These are phyloP conservation scores for Talaromyces sp. DNA, from an alignment of 2,329 filamentous ascomycete species.

Conservation along the genomic window DNA sequence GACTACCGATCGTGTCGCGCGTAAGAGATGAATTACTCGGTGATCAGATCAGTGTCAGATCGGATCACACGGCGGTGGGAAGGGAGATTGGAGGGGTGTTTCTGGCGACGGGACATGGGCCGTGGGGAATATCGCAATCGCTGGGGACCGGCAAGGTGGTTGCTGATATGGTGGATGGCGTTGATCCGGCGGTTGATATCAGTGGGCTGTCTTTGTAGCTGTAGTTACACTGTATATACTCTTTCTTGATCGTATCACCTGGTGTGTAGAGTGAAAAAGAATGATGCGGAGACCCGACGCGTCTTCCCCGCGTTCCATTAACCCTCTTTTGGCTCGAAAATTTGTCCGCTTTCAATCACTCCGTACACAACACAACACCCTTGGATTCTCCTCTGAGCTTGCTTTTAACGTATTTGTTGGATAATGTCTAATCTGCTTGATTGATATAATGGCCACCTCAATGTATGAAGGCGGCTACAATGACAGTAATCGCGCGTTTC, in stretches of 20 bases:
- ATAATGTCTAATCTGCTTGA: background rate
- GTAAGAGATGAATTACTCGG: conserved; percentile 58
- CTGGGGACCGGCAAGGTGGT: conserved; percentile 68
- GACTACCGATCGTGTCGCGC: conserved; percentile 60
- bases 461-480: conserved; percentile 43
- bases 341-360: background rate
- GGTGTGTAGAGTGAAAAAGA: no score
- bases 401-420: background rate
- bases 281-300: conserved; percentile 9
- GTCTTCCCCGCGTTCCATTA: conserved; percentile 18
- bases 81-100: conserved; percentile 57
- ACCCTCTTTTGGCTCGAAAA: background rate
- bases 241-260: background rate
- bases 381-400: background rate
- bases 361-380: background rate
- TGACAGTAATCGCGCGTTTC: conserved; percentile 77
- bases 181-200: conserved; percentile 58
- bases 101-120: conserved; percentile 68
- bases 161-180: conserved; percentile 64
- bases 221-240: background rate
- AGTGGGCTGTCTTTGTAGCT: conserved; percentile 44
- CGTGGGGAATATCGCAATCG: conserved; percentile 66
- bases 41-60: conserved; percentile 37
- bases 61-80: conserved; percentile 45
- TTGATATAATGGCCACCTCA: conserved; percentile 19